Evolutionary conservation across 257 asterid genomes (phyloP).

Genomic region (Rehmannia glutinosa): DNA sequence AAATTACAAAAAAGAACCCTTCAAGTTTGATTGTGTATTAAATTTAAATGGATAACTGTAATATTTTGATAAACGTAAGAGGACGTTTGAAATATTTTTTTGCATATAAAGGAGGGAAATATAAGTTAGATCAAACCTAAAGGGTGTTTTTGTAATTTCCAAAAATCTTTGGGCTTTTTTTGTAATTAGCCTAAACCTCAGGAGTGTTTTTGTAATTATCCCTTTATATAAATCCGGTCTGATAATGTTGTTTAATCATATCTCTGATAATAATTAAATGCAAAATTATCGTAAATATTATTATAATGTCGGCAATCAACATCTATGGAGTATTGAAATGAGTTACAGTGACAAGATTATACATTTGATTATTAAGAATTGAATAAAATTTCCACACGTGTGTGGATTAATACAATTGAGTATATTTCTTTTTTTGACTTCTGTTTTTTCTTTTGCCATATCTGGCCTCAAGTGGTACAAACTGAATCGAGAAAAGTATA

Average conservation of each 20-base stretch:
- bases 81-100: too few relatives aligned
- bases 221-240: not conserved
- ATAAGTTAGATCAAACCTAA: not conserved
- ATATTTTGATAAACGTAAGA: too few relatives aligned
- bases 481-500: constrained; percentile 8
- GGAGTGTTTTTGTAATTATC: not conserved
- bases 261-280: not conserved
- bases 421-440: constrained; percentile 12
- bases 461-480: constrained; percentile 22
- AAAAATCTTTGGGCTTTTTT: not conserved
- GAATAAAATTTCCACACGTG: constrained; percentile 1
- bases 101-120: too few relatives aligned
- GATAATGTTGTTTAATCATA: not conserved
- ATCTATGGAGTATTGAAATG: not conserved
- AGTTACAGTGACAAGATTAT: not conserved
- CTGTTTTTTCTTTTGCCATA: not conserved
- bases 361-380: constrained; percentile 13
- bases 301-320: not conserved
- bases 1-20: too few relatives aligned
- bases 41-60: too few relatives aligned
- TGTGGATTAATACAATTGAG: constrained; percentile 17
- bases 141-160: not conserved
- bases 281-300: not conserved
- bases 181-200: not conserved
- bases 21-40: too few relatives aligned